Conservation (phyloP, 768 basidiomycete species). For the Lactifluus volemus region DNA sequence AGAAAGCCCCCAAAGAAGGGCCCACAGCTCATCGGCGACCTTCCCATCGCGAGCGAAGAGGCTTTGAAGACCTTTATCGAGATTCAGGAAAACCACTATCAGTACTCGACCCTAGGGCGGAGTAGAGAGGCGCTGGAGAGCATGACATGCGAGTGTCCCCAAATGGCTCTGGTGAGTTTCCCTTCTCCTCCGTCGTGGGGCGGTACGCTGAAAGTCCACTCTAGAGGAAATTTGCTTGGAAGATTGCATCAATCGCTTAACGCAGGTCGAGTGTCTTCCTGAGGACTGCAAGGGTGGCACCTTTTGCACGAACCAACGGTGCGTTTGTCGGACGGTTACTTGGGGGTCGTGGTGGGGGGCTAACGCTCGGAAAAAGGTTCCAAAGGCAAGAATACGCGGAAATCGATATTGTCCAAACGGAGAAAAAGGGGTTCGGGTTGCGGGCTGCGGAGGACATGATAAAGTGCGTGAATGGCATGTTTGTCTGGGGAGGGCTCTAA, state of each 20-base stretch:
- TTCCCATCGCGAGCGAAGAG: conserved; percentile 66
- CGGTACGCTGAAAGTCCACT: conserved; percentile 36
- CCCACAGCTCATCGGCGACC: conserved; percentile 70
- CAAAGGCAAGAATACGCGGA: conserved; percentile 76
- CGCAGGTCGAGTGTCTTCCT: conserved; percentile 92
- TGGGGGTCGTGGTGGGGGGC: background rate
- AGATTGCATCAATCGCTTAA: conserved; percentile 95
- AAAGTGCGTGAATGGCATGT: conserved; percentile 39
- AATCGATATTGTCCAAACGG: conserved; percentile 87
- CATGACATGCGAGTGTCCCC: conserved; percentile 93
- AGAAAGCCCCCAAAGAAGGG: conserved; percentile 25
- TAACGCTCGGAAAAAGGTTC: conserved; percentile 54
- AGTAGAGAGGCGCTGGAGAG: conserved; percentile 85
- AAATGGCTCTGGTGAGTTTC: conserved; percentile 55
- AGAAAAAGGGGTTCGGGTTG: conserved; percentile 93
- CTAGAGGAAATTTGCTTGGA: conserved; percentile 71
- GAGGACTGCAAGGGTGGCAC: conserved; percentile 78
- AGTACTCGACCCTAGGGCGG: conserved; percentile 78
- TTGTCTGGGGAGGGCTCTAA: background rate
- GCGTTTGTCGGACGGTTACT: conserved; percentile 21
- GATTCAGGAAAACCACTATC: conserved; percentile 75
- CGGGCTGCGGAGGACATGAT: conserved; percentile 61
- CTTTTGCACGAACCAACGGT: conserved; percentile 94
- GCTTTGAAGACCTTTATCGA: conserved; percentile 67
- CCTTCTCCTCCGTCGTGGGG: conserved; percentile 12